Conservation (phyloP, 2,329 filamentous ascomycete species). For the Stagonosporopsis cucurbitacearum region DNA sequence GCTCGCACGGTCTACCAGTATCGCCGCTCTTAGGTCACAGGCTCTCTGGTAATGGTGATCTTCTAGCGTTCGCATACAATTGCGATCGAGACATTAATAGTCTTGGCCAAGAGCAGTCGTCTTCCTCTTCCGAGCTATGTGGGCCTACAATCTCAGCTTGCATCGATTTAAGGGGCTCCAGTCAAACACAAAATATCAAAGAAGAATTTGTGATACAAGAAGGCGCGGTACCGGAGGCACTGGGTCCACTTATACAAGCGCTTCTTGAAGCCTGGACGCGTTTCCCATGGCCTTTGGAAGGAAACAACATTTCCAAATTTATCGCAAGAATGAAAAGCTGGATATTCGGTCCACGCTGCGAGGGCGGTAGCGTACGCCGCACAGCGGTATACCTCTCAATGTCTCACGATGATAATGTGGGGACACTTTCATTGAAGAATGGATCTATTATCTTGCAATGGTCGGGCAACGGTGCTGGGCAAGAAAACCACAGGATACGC, state of each 20-base stretch:
- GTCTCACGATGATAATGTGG: constrained; percentile 70
- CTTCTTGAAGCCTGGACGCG: constrained; percentile 44
- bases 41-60: constrained; percentile 71
- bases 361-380: constrained; percentile 62
- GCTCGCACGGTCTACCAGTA: constrained; percentile 60
- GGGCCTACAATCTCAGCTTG: constrained; percentile 1
- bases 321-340: not conserved
- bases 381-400: constrained; percentile 72
- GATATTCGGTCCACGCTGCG: constrained; percentile 64
- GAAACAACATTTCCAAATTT: not conserved
- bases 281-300: not conserved
- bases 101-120: not conserved
- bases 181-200: constrained; percentile 55
- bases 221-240: constrained; percentile 64
- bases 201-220: constrained; percentile 71
- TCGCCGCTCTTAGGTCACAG: constrained; percentile 57
- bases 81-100: constrained; percentile 62
- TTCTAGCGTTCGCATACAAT: constrained; percentile 70
- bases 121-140: not conserved
- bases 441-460: constrained; percentile 63
- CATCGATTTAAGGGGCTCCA: constrained; percentile 51
- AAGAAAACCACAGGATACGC: not conserved
- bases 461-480: not conserved
- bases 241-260: constrained; percentile 63
- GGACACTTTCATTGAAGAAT: constrained; percentile 63